A percentile compares a stretch with the other conserved stretches of the same genome.
These are phyloP conservation scores for Oxyria digyna DNA, from an alignment of 148 eudicot genomes.

Conservation along the genomic window DNA sequence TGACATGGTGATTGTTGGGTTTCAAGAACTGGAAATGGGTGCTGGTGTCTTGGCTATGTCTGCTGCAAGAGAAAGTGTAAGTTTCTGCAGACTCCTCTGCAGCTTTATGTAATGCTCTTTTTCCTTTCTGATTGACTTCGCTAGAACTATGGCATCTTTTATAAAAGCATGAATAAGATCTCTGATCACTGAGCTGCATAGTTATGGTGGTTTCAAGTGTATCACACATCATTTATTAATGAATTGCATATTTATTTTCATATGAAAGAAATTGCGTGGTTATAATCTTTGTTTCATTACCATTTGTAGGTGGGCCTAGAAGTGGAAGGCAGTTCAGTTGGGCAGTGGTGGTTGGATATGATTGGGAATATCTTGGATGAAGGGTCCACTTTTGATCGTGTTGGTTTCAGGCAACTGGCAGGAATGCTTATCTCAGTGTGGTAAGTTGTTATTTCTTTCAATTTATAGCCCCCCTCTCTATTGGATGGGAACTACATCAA, in stretches of 20 bases:
- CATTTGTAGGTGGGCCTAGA: constrained; percentile 80
- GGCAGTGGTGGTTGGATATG: constrained; percentile 96
- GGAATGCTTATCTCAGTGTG: constrained; percentile 88
- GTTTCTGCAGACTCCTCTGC: constrained; percentile 9
- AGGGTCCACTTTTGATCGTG: constrained; percentile 77
- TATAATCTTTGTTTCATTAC: not conserved
- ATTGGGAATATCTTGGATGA: constrained; percentile 79
- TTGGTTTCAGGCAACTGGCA: constrained; percentile 95
- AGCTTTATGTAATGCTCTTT: not conserved
- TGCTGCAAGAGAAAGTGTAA: constrained; percentile 97
- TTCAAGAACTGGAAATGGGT: constrained; percentile 99
- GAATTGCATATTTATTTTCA: not conserved
- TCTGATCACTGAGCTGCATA: not conserved
- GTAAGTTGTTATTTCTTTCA: constrained; percentile 32
- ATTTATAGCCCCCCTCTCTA: too few relatives aligned
- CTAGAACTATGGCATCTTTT: not conserved
- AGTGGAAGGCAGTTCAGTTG: constrained; percentile 92
- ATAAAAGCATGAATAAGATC: not conserved
- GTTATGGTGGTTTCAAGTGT: not conserved
- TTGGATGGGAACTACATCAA: too few relatives aligned
- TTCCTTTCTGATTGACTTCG: not conserved
- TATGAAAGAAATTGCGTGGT: not conserved
- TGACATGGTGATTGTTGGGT: constrained; percentile 71
- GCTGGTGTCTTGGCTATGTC: constrained; percentile 98
- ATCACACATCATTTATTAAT: not conserved